Conservation (phyloP, 1,284 basidiomycete species). For the Schizophyllum commune region DNA sequence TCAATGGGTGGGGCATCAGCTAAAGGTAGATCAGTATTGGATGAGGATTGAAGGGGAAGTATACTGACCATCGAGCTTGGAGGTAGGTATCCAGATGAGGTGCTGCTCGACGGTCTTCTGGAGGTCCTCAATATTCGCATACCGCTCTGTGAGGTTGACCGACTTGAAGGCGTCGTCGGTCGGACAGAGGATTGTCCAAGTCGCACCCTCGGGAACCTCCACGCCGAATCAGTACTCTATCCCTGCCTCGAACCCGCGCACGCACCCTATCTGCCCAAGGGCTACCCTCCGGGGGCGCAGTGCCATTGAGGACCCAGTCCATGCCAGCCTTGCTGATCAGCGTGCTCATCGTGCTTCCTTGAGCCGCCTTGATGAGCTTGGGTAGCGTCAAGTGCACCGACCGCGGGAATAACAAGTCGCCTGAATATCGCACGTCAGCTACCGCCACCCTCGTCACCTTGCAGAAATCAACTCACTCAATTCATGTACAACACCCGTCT, state of each 20-base stretch:
- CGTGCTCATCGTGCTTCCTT: slow-evolving; percentile 81
- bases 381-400: slow-evolving; percentile 78
- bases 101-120: slow-evolving; percentile 80
- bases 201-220: slow-evolving; percentile 34
- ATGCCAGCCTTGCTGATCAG: slow-evolving; percentile 79
- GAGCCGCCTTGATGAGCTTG: slow-evolving; percentile 87
- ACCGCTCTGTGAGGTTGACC: slow-evolving; percentile 79
- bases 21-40: slow-evolving; percentile 9
- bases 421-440: background rate
- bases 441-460: background rate
- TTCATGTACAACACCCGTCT: slow-evolving; percentile 89
- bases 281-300: slow-evolving; percentile 59
- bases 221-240: background rate
- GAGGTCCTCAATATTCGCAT: slow-evolving; percentile 53
- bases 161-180: slow-evolving; percentile 88
- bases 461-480: slow-evolving; percentile 29
- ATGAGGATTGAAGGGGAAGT: slow-evolving; percentile 5
- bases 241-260: background rate
- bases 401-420: slow-evolving; percentile 87
- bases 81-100: slow-evolving; percentile 57
- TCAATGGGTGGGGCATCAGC: slow-evolving; percentile 41
- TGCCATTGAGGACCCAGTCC: slow-evolving; percentile 86
- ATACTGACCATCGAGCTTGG: slow-evolving; percentile 1
- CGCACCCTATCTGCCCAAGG: slow-evolving; percentile 37
- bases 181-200: slow-evolving; percentile 87